Evolutionary conservation across 768 basidiomycete genomes (phyloP), one percentile per base, ranked within the genome.

Genomic region (Rubroboletus pulcherrimus): DNA sequence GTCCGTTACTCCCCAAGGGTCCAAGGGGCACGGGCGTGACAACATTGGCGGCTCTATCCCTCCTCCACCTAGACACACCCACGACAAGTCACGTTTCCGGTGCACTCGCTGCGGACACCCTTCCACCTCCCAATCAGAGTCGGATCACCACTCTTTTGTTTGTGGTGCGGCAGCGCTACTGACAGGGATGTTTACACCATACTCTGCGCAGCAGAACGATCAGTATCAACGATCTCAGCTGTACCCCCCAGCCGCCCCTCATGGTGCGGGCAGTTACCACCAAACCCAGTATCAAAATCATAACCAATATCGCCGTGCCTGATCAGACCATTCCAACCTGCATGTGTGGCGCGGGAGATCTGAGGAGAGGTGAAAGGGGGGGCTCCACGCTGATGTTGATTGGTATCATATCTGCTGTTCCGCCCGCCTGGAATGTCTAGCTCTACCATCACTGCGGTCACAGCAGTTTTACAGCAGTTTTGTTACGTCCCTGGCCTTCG

Each of bases 51-150:
- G 51, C 9, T 3, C 19, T 19, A 55, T 54, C 41, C 60, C 55
- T 42, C 44, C 50, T 24, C 48, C 53, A 7, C 49, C 31, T 5
- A 19, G 43, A 37, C 30, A 14, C 45, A 14, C 49, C 19, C 38
- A 49, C 30, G 3, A 38, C 30, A 6, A 34, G 9, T 3, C 46
- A 35, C 8, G 21, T 14, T 41, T 46, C 17, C 42, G 21, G 17
- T 67, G 66, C 39, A 21, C 33, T 37, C 66, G 63, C n/a, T 66
- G 65, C n/a, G 30, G 24, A 26, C 29, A 55, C 3, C n/a, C 15
- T 3, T 59, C 59, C 24, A 5, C 38, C 21, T 57, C 57, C 19
- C 60, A 50, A 7, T 24, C 35, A 26, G 63, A 59, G 9, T 39
- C 59, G 4, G 51, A 51, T 26, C 15, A 14, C n/a, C 60, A 68